These are phyloP conservation scores for Oldenlandia corymbosa DNA, from an alignment of 257 asterid genomes.

Conservation along the genomic window DNA sequence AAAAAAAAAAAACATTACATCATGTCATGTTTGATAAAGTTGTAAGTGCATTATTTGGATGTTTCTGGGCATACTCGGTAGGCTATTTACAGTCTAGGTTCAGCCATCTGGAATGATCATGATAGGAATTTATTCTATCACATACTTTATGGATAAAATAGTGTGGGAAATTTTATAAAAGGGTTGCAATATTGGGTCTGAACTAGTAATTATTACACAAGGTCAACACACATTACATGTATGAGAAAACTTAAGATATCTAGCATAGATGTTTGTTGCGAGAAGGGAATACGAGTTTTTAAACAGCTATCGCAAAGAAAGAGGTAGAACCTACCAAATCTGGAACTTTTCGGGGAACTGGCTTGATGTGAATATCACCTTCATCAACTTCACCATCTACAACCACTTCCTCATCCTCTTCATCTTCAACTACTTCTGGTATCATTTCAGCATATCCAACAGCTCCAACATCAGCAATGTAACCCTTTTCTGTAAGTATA, in stretches of 20 bases:
- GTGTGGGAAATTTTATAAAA: neutral
- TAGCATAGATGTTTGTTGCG: conserved; percentile 1
- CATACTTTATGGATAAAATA: neutral
- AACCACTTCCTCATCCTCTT: conserved; percentile 91
- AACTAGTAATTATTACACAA: neutral
- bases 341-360: conserved; percentile 43
- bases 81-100: neutral
- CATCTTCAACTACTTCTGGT: conserved; percentile 69
- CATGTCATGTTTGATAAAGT: neutral
- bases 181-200: neutral
- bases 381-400: conserved; percentile 99
- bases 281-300: neutral
- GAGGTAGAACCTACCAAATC: conserved; percentile 54
- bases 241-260: neutral
- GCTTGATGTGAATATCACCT: conserved; percentile 94
- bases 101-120: neutral
- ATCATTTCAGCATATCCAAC: conserved; percentile 42
- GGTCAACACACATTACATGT: neutral
- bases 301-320: neutral
- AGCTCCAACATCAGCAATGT: conserved; percentile 60
- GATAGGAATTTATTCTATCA: too few relatives aligned
- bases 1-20: too few relatives aligned
- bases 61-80: too few relatives aligned
- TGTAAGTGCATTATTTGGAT: neutral
- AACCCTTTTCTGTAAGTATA: conserved; percentile 90